phyloP scores from a whole-genome alignment of 768 basidiomycete genomes.

The Amanita rubescens region DNA sequence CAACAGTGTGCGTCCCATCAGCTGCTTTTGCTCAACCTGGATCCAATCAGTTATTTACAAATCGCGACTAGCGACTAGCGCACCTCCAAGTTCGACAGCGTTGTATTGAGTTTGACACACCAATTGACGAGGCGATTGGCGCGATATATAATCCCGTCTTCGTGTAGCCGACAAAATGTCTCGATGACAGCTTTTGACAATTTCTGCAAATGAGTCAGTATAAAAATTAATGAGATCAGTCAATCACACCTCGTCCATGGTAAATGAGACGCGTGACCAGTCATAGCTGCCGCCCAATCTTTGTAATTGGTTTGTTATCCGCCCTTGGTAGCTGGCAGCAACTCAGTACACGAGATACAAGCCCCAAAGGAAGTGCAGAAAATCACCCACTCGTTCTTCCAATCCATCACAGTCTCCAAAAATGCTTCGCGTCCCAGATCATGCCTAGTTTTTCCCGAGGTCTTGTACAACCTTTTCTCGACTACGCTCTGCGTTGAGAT shows the following conservation, averaged over 20 bases:
- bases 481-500: slow-evolving; percentile 98
- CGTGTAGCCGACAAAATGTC: slow-evolving; percentile 85
- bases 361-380: background rate
- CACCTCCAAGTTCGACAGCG: slow-evolving; percentile 95
- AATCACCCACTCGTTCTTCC: slow-evolving; percentile 87
- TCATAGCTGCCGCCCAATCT: slow-evolving; percentile 91
- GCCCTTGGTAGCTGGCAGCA: slow-evolving; percentile 70
- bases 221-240: slow-evolving; percentile 11
- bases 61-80: slow-evolving; percentile 5
- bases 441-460: slow-evolving; percentile 75
- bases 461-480: slow-evolving; percentile 85
- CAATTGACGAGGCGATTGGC: slow-evolving; percentile 97
- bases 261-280: slow-evolving; percentile 92
- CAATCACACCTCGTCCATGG: slow-evolving; percentile 72
- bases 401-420: slow-evolving; percentile 84
- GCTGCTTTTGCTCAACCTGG: slow-evolving; percentile 88
- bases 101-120: slow-evolving; percentile 95
- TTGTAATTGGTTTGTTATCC: slow-evolving; percentile 84
- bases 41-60: background rate
- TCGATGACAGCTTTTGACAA: slow-evolving; percentile 86
- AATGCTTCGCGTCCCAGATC: slow-evolving; percentile 94
- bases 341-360: background rate
- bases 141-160: slow-evolving; percentile 89
- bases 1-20: slow-evolving; percentile 78
- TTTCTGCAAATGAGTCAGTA: slow-evolving; percentile 29